These are phyloP conservation scores for Hanseniaspora pseudoguilliermondii DNA, from an alignment of 805 yeast genomes.

Conservation along the genomic window DNA sequence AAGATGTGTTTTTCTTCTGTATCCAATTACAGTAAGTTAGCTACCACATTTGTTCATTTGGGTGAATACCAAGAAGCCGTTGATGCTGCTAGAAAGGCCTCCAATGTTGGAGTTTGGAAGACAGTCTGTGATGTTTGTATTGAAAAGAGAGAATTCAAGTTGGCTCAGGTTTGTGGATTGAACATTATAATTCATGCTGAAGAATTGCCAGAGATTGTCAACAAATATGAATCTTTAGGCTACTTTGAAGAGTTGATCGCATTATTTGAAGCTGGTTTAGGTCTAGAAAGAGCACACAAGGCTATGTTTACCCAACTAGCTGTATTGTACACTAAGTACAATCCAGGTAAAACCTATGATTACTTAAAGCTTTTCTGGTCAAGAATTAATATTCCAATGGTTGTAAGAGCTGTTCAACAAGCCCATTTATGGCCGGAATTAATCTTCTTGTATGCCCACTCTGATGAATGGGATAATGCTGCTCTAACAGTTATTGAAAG, in stretches of 20 bases:
- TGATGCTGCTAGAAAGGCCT: constrained; percentile 96
- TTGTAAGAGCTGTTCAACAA: constrained; percentile 79
- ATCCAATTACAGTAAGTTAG: constrained; percentile 89
- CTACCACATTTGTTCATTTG: constrained; percentile 87
- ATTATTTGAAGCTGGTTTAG: constrained; percentile 87
- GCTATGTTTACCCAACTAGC: constrained; percentile 98
- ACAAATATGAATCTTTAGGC: constrained; percentile 77
- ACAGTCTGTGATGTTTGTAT: constrained; percentile 95
- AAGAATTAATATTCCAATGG: constrained; percentile 94
- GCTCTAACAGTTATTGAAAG: constrained; percentile 92
- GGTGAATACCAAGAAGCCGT: constrained; percentile 93
- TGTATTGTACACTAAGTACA: constrained; percentile 75
- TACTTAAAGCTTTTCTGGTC: constrained; percentile 97
- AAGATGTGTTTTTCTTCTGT: constrained; percentile 73
- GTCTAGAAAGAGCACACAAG: constrained; percentile 98
- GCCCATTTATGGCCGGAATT: constrained; percentile 95
- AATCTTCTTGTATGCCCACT: constrained; percentile 91
- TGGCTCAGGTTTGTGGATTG: constrained; percentile 97
- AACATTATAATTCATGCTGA: constrained; percentile 95
- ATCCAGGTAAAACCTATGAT: constrained; percentile 84
- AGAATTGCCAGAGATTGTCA: constrained; percentile 80
- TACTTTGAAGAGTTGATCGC: constrained; percentile 85
- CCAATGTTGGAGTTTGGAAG: constrained; percentile 88
- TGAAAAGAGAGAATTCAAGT: constrained; percentile 83
- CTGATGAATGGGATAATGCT: constrained; percentile 99